These are phyloP conservation scores for Populus euphratica DNA, from an alignment of 345 rosid species.

Conservation along the genomic window DNA sequence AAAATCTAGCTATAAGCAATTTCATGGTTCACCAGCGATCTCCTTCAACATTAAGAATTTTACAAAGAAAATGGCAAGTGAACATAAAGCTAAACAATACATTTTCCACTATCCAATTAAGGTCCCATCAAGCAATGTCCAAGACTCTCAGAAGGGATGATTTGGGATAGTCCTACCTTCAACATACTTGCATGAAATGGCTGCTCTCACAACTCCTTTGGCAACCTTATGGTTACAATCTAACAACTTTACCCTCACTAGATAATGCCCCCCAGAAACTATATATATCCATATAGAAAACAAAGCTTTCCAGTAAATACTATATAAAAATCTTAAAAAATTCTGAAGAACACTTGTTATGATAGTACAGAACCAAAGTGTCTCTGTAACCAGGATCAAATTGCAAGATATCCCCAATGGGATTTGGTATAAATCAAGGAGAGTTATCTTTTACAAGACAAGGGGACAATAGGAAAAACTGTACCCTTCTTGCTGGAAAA, in stretches of 20 bases:
- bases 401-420: not conserved
- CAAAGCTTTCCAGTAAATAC: not conserved
- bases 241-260: not conserved
- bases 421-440: not conserved
- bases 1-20: no score
- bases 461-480: not conserved
- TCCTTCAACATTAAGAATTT: no score
- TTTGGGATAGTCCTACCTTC: not conserved
- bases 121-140: not conserved
- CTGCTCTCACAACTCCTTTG: not conserved
- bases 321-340: not conserved
- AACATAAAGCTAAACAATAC: no score
- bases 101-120: no score
- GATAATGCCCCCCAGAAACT: not conserved
- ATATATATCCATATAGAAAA: not conserved
- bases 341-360: not conserved
- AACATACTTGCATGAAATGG: not conserved
- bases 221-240: not conserved
- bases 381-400: not conserved
- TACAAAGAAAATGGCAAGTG: no score
- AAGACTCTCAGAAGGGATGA: not conserved
- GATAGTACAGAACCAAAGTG: not conserved
- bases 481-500: constrained; percentile 35
- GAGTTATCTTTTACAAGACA: not conserved
- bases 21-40: no score